Evolutionary conservation across 192 early-diverging fungal genomes (phyloP).

Genomic region (Piromyces finnis): DNA sequence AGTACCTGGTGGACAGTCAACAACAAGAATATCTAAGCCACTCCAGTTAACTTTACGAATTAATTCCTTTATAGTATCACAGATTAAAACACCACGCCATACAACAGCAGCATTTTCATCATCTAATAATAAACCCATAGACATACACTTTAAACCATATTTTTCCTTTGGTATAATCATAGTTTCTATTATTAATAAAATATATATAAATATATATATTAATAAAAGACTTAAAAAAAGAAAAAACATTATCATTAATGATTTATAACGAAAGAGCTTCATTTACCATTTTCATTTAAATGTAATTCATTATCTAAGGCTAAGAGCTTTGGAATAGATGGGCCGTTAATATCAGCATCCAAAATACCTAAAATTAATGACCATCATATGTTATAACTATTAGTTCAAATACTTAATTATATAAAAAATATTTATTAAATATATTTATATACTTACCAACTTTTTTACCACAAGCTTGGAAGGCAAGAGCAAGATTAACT

Average conservation of each 20-base stretch:
- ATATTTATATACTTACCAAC: neutral
- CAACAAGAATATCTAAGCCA: slow-evolving; percentile 53
- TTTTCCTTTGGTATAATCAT: slow-evolving; percentile 53
- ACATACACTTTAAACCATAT: slow-evolving; percentile 81
- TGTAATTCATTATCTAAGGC: slow-evolving; percentile 58
- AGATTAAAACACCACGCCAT: slow-evolving; percentile 79
- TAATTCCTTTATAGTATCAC: slow-evolving; percentile 55
- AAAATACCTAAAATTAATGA: slow-evolving; percentile 33
- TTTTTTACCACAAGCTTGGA: neutral
- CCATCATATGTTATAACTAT: too few species aligned
- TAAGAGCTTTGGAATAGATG: slow-evolving; percentile 71
- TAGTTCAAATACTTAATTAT: too few species aligned
- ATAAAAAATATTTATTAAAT: neutral
- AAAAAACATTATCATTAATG: too few species aligned
- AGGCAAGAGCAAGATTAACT: neutral
- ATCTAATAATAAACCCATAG: slow-evolving; percentile 68
- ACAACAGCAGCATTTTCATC: slow-evolving; percentile 54
- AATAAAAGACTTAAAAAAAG: neutral
- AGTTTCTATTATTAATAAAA: slow-evolving; percentile 13
- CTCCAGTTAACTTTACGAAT: slow-evolving; percentile 70
- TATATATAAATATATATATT: neutral
- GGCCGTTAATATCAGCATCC: slow-evolving; percentile 88
- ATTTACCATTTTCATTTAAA: slow-evolving; percentile 27
- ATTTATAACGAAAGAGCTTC: neutral
- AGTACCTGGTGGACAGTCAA: slow-evolving; percentile 86